These are phyloP conservation scores for Talaromyces thailandensis DNA, from an alignment of 495 filamentous ascomycete genomes.

Conservation along the genomic window DNA sequence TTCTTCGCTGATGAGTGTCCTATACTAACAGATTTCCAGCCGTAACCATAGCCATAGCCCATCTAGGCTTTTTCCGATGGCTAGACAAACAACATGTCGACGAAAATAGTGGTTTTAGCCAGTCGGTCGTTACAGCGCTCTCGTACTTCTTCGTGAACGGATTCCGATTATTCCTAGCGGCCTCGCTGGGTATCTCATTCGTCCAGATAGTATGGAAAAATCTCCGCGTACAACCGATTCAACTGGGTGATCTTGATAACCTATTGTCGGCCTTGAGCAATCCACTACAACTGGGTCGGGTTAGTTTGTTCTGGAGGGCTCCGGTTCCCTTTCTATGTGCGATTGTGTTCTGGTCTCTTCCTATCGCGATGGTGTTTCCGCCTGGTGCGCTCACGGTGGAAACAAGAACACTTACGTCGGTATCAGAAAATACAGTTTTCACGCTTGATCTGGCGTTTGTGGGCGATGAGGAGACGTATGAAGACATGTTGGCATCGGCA, in stretches of 20 bases:
- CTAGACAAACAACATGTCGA: not conserved
- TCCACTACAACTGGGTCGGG: constrained; percentile 5
- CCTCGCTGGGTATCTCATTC: constrained; percentile 7
- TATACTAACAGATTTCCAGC: not conserved
- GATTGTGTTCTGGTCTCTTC: constrained; percentile 7
- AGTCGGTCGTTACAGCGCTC: constrained; percentile 8
- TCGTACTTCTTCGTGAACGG: constrained; percentile 8
- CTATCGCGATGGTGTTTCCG: constrained; percentile 10
- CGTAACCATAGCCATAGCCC: constrained; percentile 2
- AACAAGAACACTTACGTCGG: not conserved
- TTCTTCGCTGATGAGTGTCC: not conserved
- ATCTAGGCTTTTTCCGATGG: constrained; percentile 9
- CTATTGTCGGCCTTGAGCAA: constrained; percentile 6
- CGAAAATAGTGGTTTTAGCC: constrained; percentile 1
- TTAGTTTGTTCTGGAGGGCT: not conserved
- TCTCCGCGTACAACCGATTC: constrained; percentile 6
- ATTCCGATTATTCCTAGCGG: constrained; percentile 8
- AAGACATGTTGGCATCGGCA: constrained; percentile 4
- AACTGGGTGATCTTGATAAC: constrained; percentile 5
- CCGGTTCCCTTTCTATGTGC: constrained; percentile 9
- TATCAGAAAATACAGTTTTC: not conserved
- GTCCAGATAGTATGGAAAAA: constrained; percentile 9
- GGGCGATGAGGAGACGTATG: constrained; percentile 1
- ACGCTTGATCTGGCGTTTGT: constrained; percentile 3
- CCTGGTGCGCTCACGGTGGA: constrained; percentile 8